Conservation (phyloP, 129 eudicot genomes). For the Artemisia annua region DNA sequence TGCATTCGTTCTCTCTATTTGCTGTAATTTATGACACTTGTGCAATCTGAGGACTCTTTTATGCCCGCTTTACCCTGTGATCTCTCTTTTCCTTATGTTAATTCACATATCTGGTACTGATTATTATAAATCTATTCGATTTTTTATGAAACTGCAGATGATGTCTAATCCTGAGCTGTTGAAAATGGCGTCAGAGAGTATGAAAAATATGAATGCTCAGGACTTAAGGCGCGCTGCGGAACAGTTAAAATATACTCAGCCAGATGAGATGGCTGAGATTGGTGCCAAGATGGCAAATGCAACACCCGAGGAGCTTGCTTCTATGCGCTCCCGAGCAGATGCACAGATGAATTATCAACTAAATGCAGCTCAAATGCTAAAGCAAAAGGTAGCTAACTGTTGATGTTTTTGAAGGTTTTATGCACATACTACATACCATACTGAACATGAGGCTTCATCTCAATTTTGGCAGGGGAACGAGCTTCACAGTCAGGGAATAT, state of each 20-base stretch:
- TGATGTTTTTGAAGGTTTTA: slow-evolving; percentile 2
- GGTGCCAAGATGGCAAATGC: slow-evolving; percentile 95
- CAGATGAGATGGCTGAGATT: slow-evolving; percentile 91
- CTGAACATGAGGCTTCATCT: slow-evolving; percentile 18
- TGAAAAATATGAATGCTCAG: slow-evolving; percentile 83
- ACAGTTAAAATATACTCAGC: slow-evolving; percentile 86
- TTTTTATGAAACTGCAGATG: slow-evolving; percentile 56
- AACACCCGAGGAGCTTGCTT: slow-evolving; percentile 81
- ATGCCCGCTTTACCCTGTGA: neutral
- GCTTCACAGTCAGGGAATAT: slow-evolving; percentile 86
- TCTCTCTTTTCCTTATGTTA: neutral
- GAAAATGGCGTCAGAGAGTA: slow-evolving; percentile 92
- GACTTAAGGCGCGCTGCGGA: slow-evolving; percentile 88
- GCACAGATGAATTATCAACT: slow-evolving; percentile 73
- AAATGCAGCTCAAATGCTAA: slow-evolving; percentile 88
- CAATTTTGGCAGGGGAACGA: slow-evolving; percentile 74
- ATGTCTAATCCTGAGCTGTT: slow-evolving; percentile 95
- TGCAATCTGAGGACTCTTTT: neutral
- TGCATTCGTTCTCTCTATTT: neutral
- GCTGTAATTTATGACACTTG: neutral
- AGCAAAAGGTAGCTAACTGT: slow-evolving; percentile 64
- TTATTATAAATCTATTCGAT: neutral
- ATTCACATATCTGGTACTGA: neutral
- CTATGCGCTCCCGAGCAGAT: slow-evolving; percentile 82
- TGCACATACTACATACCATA: slow-evolving; percentile 5